phyloP scores from a whole-genome alignment of 345 rosid genomes.

The Orychophragmus violaceus region DNA sequence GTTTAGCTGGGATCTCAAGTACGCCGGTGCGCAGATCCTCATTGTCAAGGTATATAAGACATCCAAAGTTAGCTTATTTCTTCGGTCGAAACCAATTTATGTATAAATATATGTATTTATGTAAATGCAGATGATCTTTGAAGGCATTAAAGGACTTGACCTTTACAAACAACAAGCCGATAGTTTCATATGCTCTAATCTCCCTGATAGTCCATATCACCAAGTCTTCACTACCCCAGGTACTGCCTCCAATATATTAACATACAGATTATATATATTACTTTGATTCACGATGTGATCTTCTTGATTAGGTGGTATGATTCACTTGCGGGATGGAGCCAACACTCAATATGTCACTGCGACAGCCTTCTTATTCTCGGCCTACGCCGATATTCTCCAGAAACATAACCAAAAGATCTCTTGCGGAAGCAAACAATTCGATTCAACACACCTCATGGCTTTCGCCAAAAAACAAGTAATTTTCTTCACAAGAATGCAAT shows the following conservation, averaged over 20 bases:
- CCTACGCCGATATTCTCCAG: slow-evolving; percentile 50
- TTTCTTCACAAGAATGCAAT: neutral
- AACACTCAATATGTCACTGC: slow-evolving; percentile 73
- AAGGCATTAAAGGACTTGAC: slow-evolving; percentile 42
- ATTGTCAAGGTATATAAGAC: slow-evolving; percentile 56
- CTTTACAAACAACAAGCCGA: slow-evolving; percentile 60
- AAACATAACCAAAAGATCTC: slow-evolving; percentile 37
- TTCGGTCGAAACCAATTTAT: neutral
- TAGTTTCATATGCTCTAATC: slow-evolving; percentile 62
- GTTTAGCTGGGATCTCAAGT: slow-evolving; percentile 95
- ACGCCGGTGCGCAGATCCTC: slow-evolving; percentile 75
- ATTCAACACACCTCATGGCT: slow-evolving; percentile 36
- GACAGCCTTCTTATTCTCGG: slow-evolving; percentile 47
- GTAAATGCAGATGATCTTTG: slow-evolving; percentile 43
- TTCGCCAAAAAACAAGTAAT: slow-evolving; percentile 66
- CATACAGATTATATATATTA: neutral
- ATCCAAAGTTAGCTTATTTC: neutral
- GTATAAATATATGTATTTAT: neutral
- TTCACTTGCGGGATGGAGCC: slow-evolving; percentile 84
- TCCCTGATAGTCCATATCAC: slow-evolving; percentile 65
- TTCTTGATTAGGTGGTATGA: slow-evolving; percentile 51
- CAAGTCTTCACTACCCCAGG: slow-evolving; percentile 62
- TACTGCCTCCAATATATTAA: neutral
- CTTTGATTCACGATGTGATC: neutral
- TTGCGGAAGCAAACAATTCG: slow-evolving; percentile 55